Percentiles rank a stretch among this genome's conserved stretches.
These are phyloP conservation scores for Stephania yunnanensis DNA, from an alignment of 164 flowering plant species.

Conservation along the genomic window DNA sequence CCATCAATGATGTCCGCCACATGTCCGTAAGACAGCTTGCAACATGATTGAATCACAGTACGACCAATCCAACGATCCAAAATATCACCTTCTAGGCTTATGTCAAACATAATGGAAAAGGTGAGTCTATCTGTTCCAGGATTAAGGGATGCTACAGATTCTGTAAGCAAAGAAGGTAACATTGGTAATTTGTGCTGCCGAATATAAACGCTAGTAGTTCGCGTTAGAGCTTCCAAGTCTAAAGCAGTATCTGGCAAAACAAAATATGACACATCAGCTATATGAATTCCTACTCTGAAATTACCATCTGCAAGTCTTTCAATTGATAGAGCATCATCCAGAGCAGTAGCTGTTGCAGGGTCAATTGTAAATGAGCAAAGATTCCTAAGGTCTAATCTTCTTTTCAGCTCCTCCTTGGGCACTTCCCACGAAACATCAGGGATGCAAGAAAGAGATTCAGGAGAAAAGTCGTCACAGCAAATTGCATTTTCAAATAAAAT, in stretches of 20 bases:
- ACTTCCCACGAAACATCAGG: conserved; percentile 66
- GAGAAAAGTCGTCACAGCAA: conserved; percentile 50
- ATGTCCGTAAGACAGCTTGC: conserved; percentile 83
- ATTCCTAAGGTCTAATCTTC: conserved; percentile 67
- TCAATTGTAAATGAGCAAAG: conserved; percentile 85
- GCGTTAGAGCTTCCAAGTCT: conserved; percentile 67
- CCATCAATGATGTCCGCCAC: conserved; percentile 82
- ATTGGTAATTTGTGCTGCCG: conserved; percentile 58
- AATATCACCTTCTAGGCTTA: conserved; percentile 44
- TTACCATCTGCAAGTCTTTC: conserved; percentile 45
- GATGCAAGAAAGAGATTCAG: conserved; percentile 65
- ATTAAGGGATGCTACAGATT: conserved; percentile 65
- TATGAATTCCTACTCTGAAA: conserved; percentile 79
- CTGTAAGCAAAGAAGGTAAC: conserved; percentile 83
- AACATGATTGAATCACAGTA: conserved; percentile 77
- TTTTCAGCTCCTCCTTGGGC: conserved; percentile 48
- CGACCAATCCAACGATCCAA: conserved; percentile 86
- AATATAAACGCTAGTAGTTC: conserved; percentile 74
- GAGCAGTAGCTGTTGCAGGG: conserved; percentile 74
- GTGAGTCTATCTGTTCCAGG: conserved; percentile 90
- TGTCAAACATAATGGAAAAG: conserved; percentile 78
- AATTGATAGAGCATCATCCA: conserved; percentile 95
- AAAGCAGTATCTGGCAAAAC: conserved; percentile 64
- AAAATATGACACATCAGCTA: conserved; percentile 89
- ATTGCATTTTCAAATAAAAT: conserved; percentile 74